A percentile compares a stretch with the other conserved stretches of the same genome.
Evolutionary conservation across 805 yeast species (phyloP).

Genomic region (Wickerhamiella parazyma): DNA sequence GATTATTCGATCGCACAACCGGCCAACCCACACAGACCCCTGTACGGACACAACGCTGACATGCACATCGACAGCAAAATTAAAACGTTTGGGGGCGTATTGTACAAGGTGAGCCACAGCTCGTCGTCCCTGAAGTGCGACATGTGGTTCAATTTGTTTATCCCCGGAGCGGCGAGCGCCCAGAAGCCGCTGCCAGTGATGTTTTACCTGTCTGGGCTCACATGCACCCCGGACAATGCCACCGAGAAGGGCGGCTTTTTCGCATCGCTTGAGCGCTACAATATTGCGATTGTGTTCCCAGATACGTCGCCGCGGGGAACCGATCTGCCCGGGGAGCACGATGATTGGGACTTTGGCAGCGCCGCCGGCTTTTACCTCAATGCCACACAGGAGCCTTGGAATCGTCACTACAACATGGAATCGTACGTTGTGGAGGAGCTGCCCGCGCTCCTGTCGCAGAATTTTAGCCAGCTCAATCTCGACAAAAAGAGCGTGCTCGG

Average conservation of each 20-base stretch:
- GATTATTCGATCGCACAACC: too few species aligned
- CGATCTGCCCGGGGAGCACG: slow-evolving; percentile 63
- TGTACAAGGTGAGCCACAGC: slow-evolving; percentile 61
- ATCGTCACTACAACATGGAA: slow-evolving; percentile 69
- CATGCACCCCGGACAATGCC: slow-evolving; percentile 89
- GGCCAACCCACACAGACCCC: too few species aligned
- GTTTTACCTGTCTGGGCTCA: slow-evolving; percentile 72
- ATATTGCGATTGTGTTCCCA: slow-evolving; percentile 83
- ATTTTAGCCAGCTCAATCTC: slow-evolving; percentile 37
- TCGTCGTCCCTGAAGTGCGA: slow-evolving; percentile 50
- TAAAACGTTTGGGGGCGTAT: slow-evolving; percentile 49
- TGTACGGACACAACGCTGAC: too few species aligned
- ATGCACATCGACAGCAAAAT: slow-evolving; percentile 12
- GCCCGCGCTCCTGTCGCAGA: slow-evolving; percentile 35
- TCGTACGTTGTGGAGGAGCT: slow-evolving; percentile 67
- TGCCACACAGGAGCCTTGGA: slow-evolving; percentile 64
- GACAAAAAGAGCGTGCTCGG: slow-evolving; percentile 68
- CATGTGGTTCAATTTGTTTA: slow-evolving; percentile 74
- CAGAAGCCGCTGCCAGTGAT: slow-evolving; percentile 49
- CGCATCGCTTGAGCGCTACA: slow-evolving; percentile 60
- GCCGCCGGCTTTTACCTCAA: slow-evolving; percentile 94
- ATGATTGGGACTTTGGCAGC: slow-evolving; percentile 78
- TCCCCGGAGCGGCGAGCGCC: slow-evolving; percentile 39
- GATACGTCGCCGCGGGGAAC: slow-evolving; percentile 95
- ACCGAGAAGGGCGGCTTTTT: slow-evolving; percentile 76